Base-by-base conservation (phyloP, 139 green algal genomes). In the Desmodesmus armatus region DNA sequence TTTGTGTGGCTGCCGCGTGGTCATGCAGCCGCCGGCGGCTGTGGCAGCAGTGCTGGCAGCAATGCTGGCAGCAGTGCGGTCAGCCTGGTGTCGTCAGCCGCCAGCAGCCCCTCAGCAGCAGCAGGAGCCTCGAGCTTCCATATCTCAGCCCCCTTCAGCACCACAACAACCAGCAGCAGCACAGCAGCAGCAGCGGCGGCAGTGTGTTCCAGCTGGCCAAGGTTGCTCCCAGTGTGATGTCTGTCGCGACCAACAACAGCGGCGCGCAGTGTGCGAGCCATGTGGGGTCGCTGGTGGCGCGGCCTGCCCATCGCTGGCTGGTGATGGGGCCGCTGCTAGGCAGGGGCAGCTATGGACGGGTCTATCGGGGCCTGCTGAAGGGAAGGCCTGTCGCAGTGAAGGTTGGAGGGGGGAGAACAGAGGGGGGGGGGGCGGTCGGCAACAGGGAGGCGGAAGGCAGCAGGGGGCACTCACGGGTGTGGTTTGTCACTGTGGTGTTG, bases 341-440 rank as follows among this genome's bases (percentile, higher is more conserved):
- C 0, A 55, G 67, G 13, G 90, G 90, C 49, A 86, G 82, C n/a
- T 91, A 90, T 80, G 90, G 90, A 3, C 58, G 75, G 6, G 88
- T 93, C 37, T 92, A 91, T 73, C 62, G 82, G 3, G 90, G 88
- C 13, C 51, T 84, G 33, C 89, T 76, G 73, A 43, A 70, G 11
- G 78, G 80, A 6, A 29, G 51, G 33, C 80, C 72, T 11, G 88
- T 93, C 11, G 90, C 90, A 4, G 86, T 93, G 27, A 93, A 93
- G 88, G 89, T 89, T 41, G 15, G 41, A 25, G 1, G 7, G 31
- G 29, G 31, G 29, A 47, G 69, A 7, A 7, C 11, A 13, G 43
- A n/a, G 25, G 11, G n/a, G 7, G 11, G 62, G 11, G 9, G 62
- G 11, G 9, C 7, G 7, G 9, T 72, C n/a, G 9, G 62, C 62